Base-by-base conservation (phyloP, 768 basidiomycete genomes). In the Nidularia pulvinata region DNA sequence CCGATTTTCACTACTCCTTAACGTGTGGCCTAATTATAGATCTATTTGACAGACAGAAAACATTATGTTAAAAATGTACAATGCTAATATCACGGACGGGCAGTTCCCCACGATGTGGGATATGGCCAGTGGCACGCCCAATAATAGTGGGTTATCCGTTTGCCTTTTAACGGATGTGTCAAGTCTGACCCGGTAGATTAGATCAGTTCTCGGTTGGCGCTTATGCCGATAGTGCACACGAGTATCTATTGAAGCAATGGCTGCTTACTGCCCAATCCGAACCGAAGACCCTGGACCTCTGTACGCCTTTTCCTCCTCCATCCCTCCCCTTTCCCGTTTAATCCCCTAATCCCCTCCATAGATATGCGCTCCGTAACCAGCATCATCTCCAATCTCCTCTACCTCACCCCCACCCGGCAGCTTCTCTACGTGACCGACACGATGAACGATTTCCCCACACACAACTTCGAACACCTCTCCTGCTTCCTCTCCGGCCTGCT, bases 191-290 rank as follows among this genome's bases (percentile, higher is more conserved):
- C 44, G 46, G 37, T 33, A 32, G 13, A 11, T 61, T 45, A 77
- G 75, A 57, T 34, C 73, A 65, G 19, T 65, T 80, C 22, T 77
- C 82, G 5, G 78, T 85, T 11, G 86, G 83, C 14, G 84, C 77
- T 3, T 74, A 67, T 22, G 81, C 84, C 1, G 87, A 88, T 58
- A 88, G 86, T 56, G 84, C 76, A 14, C 85, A 89, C 50, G 86
- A 88, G 62, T 89, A 88, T 62, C 75, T 84, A 33, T 76, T 89
- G 46, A 89, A 89, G 59, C 84, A 85, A 54, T 89, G 81, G 69
- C 68, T 89, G 14, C 69, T 88, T 39, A 81, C 81, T 2, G 81
- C 74, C 10, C 72, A 74, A 51, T 72, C 75, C 1, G 88, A 88
- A 58, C 71, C 65, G 56, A 73, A 72, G 36, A 74, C 72, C 25